phyloP scores from a whole-genome alignment of 805 yeast species.

The Dipodascus geniculatus region DNA sequence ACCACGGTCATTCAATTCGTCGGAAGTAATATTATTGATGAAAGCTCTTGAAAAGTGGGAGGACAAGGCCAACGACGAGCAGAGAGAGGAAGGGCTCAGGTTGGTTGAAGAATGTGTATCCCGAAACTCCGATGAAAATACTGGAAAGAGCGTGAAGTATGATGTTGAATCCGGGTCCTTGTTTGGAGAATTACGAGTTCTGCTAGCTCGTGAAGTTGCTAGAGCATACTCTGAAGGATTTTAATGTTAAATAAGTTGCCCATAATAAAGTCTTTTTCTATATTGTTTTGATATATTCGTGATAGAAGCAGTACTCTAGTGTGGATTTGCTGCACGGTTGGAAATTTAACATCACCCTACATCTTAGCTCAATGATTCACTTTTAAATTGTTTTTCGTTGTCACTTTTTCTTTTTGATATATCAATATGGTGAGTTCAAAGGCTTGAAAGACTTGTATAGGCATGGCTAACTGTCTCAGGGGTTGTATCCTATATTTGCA shows the following conservation, averaged over 20 bases:
- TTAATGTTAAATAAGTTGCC: not conserved
- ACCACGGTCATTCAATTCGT: conserved; percentile 10
- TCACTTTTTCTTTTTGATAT: not conserved
- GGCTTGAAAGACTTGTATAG: not conserved
- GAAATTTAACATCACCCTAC: not conserved
- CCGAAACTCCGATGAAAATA: conserved; percentile 2
- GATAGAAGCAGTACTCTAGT: no score
- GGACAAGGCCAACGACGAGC: conserved; percentile 4
- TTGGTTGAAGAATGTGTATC: conserved; percentile 12
- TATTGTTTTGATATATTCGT: not conserved
- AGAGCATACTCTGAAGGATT: conserved; percentile 15
- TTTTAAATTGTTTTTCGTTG: not conserved
- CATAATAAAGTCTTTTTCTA: conserved; percentile 1
- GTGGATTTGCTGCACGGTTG: not conserved
- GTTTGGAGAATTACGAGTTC: conserved; percentile 9
- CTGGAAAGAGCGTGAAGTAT: conserved; percentile 12
- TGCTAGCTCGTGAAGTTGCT: conserved; percentile 15
- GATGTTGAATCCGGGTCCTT: conserved; percentile 4
- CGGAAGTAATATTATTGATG: conserved; percentile 12
- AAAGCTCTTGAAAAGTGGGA: conserved; percentile 18
- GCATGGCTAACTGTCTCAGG: not conserved
- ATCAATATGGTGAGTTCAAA: not conserved
- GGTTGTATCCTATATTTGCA: conserved; percentile 14
- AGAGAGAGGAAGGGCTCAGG: conserved; percentile 6
- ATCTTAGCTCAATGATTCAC: not conserved